Conservation (phyloP, 352 stramenopile species). For the Globisporangium irregulare region DNA sequence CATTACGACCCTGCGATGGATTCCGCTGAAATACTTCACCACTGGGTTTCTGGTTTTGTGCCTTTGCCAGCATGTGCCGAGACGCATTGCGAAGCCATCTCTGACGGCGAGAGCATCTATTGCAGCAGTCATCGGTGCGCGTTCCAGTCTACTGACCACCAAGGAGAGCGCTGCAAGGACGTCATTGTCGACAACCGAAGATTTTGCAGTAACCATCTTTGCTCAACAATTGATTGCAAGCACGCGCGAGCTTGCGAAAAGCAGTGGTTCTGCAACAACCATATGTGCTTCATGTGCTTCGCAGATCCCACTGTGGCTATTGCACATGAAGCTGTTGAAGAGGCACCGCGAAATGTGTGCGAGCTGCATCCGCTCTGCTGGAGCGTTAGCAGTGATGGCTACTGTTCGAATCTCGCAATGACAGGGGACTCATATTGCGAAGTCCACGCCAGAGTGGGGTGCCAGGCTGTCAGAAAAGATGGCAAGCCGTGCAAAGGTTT, state of each 20-base stretch:
- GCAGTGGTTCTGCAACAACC: constrained; percentile 43
- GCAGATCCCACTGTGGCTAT: constrained; percentile 11
- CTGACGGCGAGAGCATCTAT: constrained; percentile 20
- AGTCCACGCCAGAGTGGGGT: constrained; percentile 19
- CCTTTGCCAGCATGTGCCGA: constrained; percentile 35
- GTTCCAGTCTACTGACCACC: not conserved
- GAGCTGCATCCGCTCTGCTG: constrained; percentile 52
- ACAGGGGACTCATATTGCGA: constrained; percentile 41
- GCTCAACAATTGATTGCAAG: constrained; percentile 35
- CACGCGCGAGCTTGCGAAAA: constrained; percentile 23
- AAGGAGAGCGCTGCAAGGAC: constrained; percentile 25
- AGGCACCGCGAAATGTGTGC: constrained; percentile 55
- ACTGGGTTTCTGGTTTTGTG: constrained; percentile 53
- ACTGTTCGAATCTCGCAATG: constrained; percentile 39
- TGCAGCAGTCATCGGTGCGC: constrained; percentile 28
- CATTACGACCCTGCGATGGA: constrained; percentile 59
- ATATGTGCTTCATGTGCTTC: constrained; percentile 65
- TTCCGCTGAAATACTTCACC: constrained; percentile 51
- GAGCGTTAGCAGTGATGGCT: constrained; percentile 21
- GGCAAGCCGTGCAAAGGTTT: constrained; percentile 31
- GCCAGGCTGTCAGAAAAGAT: constrained; percentile 25
- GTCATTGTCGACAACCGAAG: constrained; percentile 25
- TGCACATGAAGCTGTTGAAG: constrained; percentile 25
- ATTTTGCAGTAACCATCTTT: constrained; percentile 51
- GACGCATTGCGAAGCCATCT: constrained; percentile 35